A percentile compares a stretch with the other conserved stretches of the same genome.
phyloP scores from a whole-genome alignment of 371 early-diverging fungal species.

The Haplosporangium sp. region DNA sequence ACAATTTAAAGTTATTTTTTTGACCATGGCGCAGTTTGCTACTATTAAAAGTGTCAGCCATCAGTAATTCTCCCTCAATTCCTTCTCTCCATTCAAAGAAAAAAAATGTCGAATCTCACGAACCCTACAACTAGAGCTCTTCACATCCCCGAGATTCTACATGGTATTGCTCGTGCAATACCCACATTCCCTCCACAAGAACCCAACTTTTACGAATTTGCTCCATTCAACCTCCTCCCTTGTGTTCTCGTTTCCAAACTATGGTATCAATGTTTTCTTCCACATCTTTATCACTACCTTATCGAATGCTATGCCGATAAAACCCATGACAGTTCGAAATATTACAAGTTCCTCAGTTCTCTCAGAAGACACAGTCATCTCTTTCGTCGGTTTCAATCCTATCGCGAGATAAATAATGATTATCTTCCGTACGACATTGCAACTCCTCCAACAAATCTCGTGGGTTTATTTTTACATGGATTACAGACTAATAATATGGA shows the following conservation, averaged over 20 bases:
- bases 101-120: no score
- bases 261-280: constrained; percentile 29
- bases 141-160: constrained; percentile 10
- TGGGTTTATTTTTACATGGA: neutral
- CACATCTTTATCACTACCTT: constrained; percentile 19
- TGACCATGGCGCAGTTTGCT: no score
- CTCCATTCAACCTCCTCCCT: constrained; percentile 1
- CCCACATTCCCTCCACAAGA: neutral
- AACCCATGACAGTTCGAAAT: neutral
- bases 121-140: neutral
- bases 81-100: no score
- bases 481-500: neutral
- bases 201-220: neutral
- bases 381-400: constrained; percentile 2
- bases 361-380: neutral
- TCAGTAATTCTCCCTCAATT: neutral
- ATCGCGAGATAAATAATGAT: neutral
- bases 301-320: neutral
- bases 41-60: no score
- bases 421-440: neutral
- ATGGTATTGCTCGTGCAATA: neutral
- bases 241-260: constrained; percentile 29
- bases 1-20: no score
- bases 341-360: neutral
- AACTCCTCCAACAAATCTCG: constrained; percentile 5